A percentile compares a stretch with the other conserved stretches of the same genome.
Conservation (phyloP, 2,329 filamentous ascomycete genomes). For the Clathrospora elynae region DNA sequence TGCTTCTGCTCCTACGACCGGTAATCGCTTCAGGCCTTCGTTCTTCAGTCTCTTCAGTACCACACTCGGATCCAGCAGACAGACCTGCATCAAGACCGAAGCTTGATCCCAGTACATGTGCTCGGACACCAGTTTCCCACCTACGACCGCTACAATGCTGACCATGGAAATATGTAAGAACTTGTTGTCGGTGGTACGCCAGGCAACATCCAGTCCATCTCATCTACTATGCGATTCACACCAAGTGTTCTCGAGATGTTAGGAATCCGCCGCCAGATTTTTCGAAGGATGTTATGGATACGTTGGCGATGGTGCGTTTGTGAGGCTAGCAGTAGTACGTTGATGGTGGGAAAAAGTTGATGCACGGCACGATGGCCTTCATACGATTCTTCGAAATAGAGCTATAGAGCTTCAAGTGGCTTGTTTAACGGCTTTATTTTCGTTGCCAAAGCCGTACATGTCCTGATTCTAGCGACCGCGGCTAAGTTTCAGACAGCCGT, state of each 20-base stretch:
- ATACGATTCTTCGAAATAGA: too few species aligned
- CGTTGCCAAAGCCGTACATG: too few species aligned
- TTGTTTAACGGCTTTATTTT: too few species aligned
- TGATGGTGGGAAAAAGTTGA: too few species aligned
- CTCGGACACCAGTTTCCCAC: slow-evolving; percentile 60
- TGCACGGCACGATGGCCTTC: too few species aligned
- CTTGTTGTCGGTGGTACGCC: slow-evolving; percentile 61
- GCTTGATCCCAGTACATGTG: slow-evolving; percentile 67
- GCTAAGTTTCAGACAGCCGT: too few species aligned
- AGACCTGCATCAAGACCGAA: slow-evolving; percentile 61
- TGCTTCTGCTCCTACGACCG: slow-evolving; percentile 49
- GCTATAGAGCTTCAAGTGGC: too few species aligned
- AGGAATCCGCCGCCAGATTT: too few species aligned
- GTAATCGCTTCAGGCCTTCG: slow-evolving; percentile 49
- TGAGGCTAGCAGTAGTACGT: too few species aligned
- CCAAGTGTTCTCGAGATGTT: slow-evolving; percentile 63
- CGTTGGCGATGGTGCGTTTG: too few species aligned
- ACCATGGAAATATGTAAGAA: slow-evolving; percentile 62
- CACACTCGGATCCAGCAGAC: slow-evolving; percentile 60
- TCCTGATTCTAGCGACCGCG: too few species aligned
- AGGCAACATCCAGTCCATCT: slow-evolving; percentile 65
- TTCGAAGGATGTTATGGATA: too few species aligned
- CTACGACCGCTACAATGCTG: slow-evolving; percentile 60
- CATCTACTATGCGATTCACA: slow-evolving; percentile 63
- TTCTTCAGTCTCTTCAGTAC: slow-evolving; percentile 52